phyloP scores from a whole-genome alignment of 129 eudicot genomes.

The Pseudognaphalium luteoalbum region DNA sequence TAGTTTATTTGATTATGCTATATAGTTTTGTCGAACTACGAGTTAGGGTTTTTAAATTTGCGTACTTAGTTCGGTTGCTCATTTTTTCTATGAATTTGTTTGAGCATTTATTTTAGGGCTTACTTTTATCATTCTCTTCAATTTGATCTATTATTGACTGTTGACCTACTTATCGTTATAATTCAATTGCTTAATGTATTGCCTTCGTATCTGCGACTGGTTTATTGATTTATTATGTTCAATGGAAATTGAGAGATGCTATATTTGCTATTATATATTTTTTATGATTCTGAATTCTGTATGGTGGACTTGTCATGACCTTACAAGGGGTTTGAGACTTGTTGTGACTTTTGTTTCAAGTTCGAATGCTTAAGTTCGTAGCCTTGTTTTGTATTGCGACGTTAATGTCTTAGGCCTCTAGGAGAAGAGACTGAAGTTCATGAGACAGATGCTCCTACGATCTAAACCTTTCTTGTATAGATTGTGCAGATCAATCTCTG shows the following conservation, averaged over 20 bases:
- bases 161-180: background rate
- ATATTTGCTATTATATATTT: too few species aligned
- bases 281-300: background rate
- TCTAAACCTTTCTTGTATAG: constrained; percentile 13
- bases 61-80: background rate
- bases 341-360: background rate
- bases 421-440: background rate
- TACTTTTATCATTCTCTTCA: background rate
- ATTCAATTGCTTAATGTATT: background rate
- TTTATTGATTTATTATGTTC: background rate
- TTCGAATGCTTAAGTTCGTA: background rate
- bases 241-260: background rate
- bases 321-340: background rate
- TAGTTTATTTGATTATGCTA: background rate
- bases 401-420: background rate
- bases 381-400: background rate
- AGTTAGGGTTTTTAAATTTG: constrained; percentile 7
- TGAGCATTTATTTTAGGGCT: background rate
- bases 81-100: background rate
- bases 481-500: background rate
- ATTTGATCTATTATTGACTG: background rate
- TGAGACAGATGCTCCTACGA: constrained; percentile 3
- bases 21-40: background rate
- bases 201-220: background rate
- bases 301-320: background rate